phyloP scores from a whole-genome alignment of 495 filamentous ascomycete genomes.

The Penicillium atrosanguineum region DNA sequence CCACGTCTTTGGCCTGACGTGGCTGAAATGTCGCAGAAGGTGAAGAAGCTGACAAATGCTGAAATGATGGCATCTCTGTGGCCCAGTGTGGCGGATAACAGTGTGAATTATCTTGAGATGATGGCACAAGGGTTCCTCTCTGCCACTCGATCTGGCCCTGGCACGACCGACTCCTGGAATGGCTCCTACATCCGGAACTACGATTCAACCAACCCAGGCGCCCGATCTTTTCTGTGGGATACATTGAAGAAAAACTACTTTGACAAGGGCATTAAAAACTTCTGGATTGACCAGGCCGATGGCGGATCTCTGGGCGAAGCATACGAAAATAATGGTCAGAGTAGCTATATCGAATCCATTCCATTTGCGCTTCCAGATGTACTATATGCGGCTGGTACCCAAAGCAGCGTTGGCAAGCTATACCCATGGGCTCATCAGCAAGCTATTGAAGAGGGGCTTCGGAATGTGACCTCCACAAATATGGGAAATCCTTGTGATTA shows the following conservation, averaged over 20 bases:
- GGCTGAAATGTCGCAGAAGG: constrained; percentile 19
- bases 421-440: constrained; percentile 34
- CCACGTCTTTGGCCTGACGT: constrained; percentile 26
- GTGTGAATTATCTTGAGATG: constrained; percentile 28
- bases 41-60: constrained; percentile 27
- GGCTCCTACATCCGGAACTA: constrained; percentile 32
- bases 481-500: constrained; percentile 21
- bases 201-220: constrained; percentile 28
- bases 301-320: constrained; percentile 30
- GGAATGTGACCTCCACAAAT: constrained; percentile 22
- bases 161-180: constrained; percentile 32
- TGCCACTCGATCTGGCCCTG: constrained; percentile 25
- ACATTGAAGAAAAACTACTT: constrained; percentile 26
- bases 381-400: constrained; percentile 25
- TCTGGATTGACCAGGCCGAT: constrained; percentile 37
- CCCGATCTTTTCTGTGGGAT: constrained; percentile 22
- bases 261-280: constrained; percentile 29
- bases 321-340: constrained; percentile 33
- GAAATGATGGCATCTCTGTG: constrained; percentile 36
- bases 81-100: constrained; percentile 31
- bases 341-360: constrained; percentile 25
- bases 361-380: constrained; percentile 28
- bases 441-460: constrained; percentile 28
- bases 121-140: constrained; percentile 26
- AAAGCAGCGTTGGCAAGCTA: constrained; percentile 26